Conservation (phyloP, 176 grass and related monocot genomes). For the Microstegium vimineum region DNA sequence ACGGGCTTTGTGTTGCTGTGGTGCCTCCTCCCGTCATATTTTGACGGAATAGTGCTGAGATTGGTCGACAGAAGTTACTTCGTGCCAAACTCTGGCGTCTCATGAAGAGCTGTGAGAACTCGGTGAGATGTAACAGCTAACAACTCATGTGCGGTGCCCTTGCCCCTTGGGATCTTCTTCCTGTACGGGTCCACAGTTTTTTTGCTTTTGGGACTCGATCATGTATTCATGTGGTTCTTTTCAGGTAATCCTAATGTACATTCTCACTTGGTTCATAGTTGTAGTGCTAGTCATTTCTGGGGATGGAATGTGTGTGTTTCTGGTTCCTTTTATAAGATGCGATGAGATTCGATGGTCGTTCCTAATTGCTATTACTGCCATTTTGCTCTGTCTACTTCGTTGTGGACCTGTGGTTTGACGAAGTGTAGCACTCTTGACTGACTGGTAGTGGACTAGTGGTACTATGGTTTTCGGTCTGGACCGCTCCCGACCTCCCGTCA, state of each 20-base stretch:
- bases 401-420: neutral
- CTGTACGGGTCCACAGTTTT: conserved; percentile 16
- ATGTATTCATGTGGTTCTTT: neutral
- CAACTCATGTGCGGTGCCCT: conserved; percentile 14
- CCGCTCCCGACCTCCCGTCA: neutral
- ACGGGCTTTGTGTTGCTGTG: conserved; percentile 61
- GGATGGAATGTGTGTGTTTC: neutral
- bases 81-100: conserved; percentile 37
- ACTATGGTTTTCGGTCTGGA: neutral
- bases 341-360: neutral
- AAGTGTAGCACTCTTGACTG: neutral
- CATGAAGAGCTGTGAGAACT: conserved; percentile 27
- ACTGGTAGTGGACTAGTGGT: neutral
- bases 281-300: neutral
- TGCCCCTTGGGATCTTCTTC: conserved; percentile 21
- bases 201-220: conserved; percentile 20
- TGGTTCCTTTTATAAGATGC: neutral
- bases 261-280: conserved; percentile 3
- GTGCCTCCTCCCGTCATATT: conserved; percentile 75
- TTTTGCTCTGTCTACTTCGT: too few species aligned
- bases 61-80: conserved; percentile 45
- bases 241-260: conserved; percentile 29
- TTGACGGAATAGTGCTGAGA: conserved; percentile 76
- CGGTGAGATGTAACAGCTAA: conserved; percentile 40
- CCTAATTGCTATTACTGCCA: too few species aligned